A percentile compares a stretch with the other conserved stretches of the same genome.
These are phyloP conservation scores for Diaporthe ampelina DNA, from an alignment of 2,329 filamentous ascomycete species.

Conservation along the genomic window DNA sequence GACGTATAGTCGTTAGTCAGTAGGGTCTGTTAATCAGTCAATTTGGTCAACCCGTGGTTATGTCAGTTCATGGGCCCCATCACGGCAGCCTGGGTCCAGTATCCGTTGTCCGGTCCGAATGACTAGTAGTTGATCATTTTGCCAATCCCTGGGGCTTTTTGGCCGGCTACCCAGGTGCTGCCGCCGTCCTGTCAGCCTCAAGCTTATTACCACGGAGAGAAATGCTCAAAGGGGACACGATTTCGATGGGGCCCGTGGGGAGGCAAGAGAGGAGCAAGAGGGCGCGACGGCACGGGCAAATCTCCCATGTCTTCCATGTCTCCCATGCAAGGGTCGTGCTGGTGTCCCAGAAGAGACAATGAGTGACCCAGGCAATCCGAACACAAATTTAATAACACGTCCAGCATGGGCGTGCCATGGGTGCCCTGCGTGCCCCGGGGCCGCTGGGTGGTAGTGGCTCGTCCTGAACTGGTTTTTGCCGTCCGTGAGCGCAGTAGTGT, in stretches of 20 bases:
- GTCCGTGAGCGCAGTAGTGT: conserved; percentile 32
- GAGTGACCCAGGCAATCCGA: conserved; percentile 24
- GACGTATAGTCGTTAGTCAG: neutral
- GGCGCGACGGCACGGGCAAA: conserved; percentile 34
- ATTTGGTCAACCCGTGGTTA: conserved; percentile 32
- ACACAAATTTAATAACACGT: conserved; percentile 30
- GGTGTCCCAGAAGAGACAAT: conserved; percentile 34
- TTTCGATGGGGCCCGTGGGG: conserved; percentile 28
- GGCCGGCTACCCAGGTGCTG: conserved; percentile 7
- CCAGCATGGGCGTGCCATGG: conserved; percentile 25
- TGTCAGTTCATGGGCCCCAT: conserved; percentile 27
- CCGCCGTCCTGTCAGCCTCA: conserved; percentile 11
- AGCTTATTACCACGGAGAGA: conserved; percentile 32
- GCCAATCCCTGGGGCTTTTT: conserved; percentile 11
- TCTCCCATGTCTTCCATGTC: conserved; percentile 34
- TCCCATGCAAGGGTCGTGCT: conserved; percentile 36
- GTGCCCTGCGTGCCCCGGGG: conserved; percentile 27
- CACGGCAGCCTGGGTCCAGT: conserved; percentile 32
- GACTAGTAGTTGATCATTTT: conserved; percentile 27
- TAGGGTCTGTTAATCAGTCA: conserved; percentile 9
- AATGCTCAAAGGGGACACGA: conserved; percentile 31
- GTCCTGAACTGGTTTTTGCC: conserved; percentile 26
- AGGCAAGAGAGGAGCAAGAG: conserved; percentile 15
- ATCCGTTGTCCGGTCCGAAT: conserved; percentile 34
- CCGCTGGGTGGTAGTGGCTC: conserved; percentile 34